Evolutionary conservation across 768 basidiomycete species (phyloP).

Genomic region (Trametes cinnabarina): DNA sequence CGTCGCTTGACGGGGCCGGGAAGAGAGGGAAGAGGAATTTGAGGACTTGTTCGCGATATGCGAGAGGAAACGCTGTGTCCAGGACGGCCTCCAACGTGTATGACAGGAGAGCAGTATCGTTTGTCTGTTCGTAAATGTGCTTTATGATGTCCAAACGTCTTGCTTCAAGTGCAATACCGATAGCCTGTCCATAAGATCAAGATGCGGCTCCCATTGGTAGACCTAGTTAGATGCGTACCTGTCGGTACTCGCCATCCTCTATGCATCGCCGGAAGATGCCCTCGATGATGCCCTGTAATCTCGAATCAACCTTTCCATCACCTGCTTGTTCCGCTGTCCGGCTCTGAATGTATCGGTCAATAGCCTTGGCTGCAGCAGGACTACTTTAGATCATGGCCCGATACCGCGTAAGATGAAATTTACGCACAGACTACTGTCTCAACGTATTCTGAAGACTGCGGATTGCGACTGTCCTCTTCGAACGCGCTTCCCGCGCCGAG

Average conservation of each 20-base stretch:
- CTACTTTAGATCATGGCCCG: not conserved
- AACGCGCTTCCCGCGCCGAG: constrained; percentile 88
- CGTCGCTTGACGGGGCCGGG: constrained; percentile 67
- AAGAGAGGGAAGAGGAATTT: constrained; percentile 84
- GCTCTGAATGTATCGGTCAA: constrained; percentile 85
- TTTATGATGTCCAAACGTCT: constrained; percentile 84
- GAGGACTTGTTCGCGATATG: constrained; percentile 79
- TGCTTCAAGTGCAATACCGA: constrained; percentile 93
- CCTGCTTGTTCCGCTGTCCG: constrained; percentile 55
- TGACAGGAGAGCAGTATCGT: constrained; percentile 75
- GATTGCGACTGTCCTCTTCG: constrained; percentile 61
- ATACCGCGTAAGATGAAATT: not conserved
- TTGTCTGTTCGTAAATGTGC: constrained; percentile 67
- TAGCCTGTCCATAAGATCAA: constrained; percentile 54
- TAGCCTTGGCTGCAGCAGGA: constrained; percentile 75
- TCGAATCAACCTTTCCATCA: constrained; percentile 69
- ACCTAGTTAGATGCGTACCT: constrained; percentile 46
- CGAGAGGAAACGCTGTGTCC: constrained; percentile 84
- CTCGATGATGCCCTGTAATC: constrained; percentile 83
- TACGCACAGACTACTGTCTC: constrained; percentile 92
- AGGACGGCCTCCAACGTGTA: constrained; percentile 93
- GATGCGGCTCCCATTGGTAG: not conserved
- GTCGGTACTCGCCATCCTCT: constrained; percentile 85
- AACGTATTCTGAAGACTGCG: constrained; percentile 79
- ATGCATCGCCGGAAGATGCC: constrained; percentile 85